phyloP scores from a whole-genome alignment of 148 eudicot species.

The Euryodendron excelsum region DNA sequence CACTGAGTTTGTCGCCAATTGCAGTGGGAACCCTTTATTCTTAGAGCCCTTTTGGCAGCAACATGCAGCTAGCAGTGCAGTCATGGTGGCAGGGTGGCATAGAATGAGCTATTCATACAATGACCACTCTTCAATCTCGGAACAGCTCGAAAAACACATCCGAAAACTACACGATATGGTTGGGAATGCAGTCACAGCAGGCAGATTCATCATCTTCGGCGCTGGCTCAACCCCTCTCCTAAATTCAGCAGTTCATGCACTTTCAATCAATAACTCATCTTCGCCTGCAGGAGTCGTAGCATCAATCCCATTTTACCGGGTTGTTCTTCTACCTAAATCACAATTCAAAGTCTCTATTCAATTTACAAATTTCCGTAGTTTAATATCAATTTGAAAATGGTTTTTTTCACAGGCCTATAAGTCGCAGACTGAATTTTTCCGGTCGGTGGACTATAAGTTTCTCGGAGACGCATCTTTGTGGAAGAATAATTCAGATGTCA shows the following conservation, averaged over 20 bases:
- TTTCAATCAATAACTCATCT: slow-evolving; percentile 23
- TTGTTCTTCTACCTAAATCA: background rate
- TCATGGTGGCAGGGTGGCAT: slow-evolving; percentile 47
- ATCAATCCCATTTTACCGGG: slow-evolving; percentile 38
- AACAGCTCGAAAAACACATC: slow-evolving; percentile 27
- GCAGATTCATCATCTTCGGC: slow-evolving; percentile 37
- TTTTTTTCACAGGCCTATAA: slow-evolving; percentile 35
- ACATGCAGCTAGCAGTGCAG: slow-evolving; percentile 30
- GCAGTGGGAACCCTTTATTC: slow-evolving; percentile 40
- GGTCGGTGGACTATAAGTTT: slow-evolving; percentile 31
- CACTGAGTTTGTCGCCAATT: no score
- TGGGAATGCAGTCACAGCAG: slow-evolving; percentile 38
- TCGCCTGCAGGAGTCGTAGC: slow-evolving; percentile 27
- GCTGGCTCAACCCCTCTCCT: slow-evolving; percentile 44
- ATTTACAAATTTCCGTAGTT: no score
- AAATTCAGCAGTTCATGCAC: slow-evolving; percentile 46
- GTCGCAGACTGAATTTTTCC: slow-evolving; percentile 41
- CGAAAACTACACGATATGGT: slow-evolving; percentile 27
- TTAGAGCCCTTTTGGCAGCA: slow-evolving; percentile 47
- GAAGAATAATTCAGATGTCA: slow-evolving; percentile 29
- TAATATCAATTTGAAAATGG: background rate
- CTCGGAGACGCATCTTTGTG: slow-evolving; percentile 44
- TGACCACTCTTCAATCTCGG: slow-evolving; percentile 10
- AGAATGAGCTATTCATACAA: slow-evolving; percentile 32
- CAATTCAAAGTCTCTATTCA: no score